Evolutionary conservation across 2,329 filamentous ascomycete genomes (phyloP), one percentile per base, ranked within the genome.

Genomic region (Malbranchea zuffiana): DNA sequence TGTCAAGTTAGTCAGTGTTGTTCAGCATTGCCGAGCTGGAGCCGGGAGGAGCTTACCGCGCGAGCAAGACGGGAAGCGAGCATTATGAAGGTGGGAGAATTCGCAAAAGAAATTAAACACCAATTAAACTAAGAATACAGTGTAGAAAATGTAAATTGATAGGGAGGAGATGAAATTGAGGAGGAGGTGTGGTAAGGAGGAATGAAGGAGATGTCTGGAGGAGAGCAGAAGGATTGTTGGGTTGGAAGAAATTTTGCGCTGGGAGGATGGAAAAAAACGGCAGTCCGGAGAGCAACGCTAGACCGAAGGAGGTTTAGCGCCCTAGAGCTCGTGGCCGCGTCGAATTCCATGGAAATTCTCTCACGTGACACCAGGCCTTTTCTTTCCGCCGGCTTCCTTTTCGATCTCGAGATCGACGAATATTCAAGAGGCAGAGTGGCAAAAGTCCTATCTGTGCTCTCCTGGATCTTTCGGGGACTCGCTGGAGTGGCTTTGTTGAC

Each of bases 41-140:
- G 29, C 30, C 18, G 19, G 18, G 11, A 29, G 13, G 26, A 23
- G 32, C 80, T 69, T 76, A 85, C 80, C 74, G 78, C 78, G 72
- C 79, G 75, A 55, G 75, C 73, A 54, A 84, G 67, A 63, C 77
- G 76, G 55, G 79, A 74, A 58, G 79, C 70, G 66, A 84, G 62
- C 80, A 85, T 83, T 60, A 65, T 78, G 67, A 56, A 48, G 45
- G 43, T 49, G 39, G 52, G 51, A 45, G 47, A 48, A 44, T 43
- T 51, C 53, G 44, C 49, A 52, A 53, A 50, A 47, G 51, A 48
- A 50, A 49, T 31, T 42, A 43, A 43, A 40, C 45, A 48, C 46
- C 33, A 40, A 44, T 43, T 49, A 54, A 50, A 54, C 55, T 56
- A 58, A 49, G 50, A 49, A 47, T 48, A 53, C 48, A 53, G 51